Evolutionary conservation across 495 filamentous ascomycete species (phyloP), one percentile per base, ranked within the genome.

Genomic region (Penicillium lividum): DNA sequence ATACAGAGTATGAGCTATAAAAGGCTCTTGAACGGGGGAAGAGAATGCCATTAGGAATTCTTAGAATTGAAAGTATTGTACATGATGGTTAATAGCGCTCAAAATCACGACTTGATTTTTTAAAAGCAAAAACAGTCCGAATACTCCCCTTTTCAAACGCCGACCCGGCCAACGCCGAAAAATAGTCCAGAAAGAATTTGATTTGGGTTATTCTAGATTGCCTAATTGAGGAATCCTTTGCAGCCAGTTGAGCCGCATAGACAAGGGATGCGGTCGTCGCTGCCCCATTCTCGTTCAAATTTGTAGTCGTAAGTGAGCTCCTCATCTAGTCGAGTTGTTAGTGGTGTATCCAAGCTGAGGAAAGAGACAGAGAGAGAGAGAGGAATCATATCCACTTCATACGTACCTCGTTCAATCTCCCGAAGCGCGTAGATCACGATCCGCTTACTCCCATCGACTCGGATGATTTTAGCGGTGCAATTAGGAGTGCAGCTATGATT

Each of bases 291-390:
- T 62, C 95, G 88, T 79, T 98, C 94, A 72, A 98, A 98, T 75
- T 98, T 98, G 83, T 98, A 98, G 79, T 98, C 94, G 80, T 98
- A 98, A 4, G 94, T 98, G 60, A 98, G 85, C 74, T 98, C 94
- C 76, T 98, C 94, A 68, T 97, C 94, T 98, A 69, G 67, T 61
- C 45, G 15, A 58, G 58, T 29, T 51, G 77, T 88, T 72, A 88
- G 81, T 64, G 70, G 36, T 36, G 15, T 8, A 30, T 47, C n/a
- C 62, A 2, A 36, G 13, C 9, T 4, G 7, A 10, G 8, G 7
- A 34, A 10, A 34, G 1, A 4, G 9, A 36, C 0, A 36, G 31
- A 33, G 31, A 36, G 33, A 36, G 33, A 36, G 7, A 36, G 9
- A 36, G 9, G 31, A 50, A 38, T n/a, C 13, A 27, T n/a, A 7